These are phyloP conservation scores for Musa acuminata DNA, from an alignment of 176 grass and related monocot species.

Conservation along the genomic window DNA sequence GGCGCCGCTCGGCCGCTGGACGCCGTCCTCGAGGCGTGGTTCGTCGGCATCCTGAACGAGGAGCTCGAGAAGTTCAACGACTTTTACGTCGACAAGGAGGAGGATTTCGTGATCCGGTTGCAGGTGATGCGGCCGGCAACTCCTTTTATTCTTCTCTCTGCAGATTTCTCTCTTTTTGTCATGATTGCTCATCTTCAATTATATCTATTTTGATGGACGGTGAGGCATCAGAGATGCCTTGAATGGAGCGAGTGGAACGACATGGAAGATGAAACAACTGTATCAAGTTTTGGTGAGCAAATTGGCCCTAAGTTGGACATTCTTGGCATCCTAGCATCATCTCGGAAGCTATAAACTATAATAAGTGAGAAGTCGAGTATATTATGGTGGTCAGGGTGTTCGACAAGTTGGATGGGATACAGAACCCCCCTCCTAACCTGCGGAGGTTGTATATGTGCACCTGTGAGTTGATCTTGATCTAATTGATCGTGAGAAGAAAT, in stretches of 20 bases:
- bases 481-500: no score
- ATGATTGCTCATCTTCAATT: neutral
- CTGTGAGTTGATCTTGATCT: no score
- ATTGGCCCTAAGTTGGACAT: neutral
- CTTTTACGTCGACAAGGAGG: conserved; percentile 94
- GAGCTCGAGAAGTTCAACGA: conserved; percentile 94
- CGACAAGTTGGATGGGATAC: no score
- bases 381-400: no score
- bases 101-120: conserved; percentile 88
- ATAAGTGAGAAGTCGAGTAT: neutral
- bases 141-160: neutral
- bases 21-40: conserved; percentile 48
- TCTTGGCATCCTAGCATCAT: neutral
- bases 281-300: neutral
- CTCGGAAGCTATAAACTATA: neutral
- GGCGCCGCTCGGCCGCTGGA: neutral
- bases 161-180: neutral
- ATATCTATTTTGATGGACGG: no score
- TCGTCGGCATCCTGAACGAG: conserved; percentile 60
- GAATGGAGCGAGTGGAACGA: no score
- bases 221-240: no score
- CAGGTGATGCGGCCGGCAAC: conserved; percentile 33
- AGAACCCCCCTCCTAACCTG: no score
- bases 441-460: no score
- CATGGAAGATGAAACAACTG: no score